A percentile compares a stretch with the other conserved stretches of the same genome.
Conservation (phyloP, 495 filamentous ascomycete species). For the Penicillium steckii region DNA sequence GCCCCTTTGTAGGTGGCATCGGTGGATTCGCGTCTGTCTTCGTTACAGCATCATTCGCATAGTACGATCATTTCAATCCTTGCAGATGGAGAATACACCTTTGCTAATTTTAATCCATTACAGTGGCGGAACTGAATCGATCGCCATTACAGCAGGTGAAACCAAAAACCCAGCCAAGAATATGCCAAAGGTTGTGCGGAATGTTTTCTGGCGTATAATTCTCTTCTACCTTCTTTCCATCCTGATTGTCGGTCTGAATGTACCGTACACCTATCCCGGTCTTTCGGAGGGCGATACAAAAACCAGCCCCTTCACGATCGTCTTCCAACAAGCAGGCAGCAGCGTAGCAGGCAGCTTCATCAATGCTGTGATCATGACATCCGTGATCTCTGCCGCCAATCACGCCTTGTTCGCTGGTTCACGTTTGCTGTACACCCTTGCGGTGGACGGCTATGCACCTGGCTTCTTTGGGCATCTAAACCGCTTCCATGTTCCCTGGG, state of each 20-base stretch:
- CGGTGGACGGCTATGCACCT: slow-evolving; percentile 46
- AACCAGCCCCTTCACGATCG: slow-evolving; percentile 54
- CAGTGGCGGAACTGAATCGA: slow-evolving; percentile 55
- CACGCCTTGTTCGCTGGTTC: slow-evolving; percentile 56
- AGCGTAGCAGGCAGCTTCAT: slow-evolving; percentile 52
- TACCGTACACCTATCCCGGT: slow-evolving; percentile 50
- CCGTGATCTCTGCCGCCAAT: slow-evolving; percentile 51
- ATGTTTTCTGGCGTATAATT: slow-evolving; percentile 54
- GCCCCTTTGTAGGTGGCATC: slow-evolving; percentile 55
- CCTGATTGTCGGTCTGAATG: slow-evolving; percentile 50
- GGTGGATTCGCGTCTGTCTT: slow-evolving; percentile 54
- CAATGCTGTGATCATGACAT: slow-evolving; percentile 57
- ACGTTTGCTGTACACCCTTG: slow-evolving; percentile 50
- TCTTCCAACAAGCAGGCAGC: slow-evolving; percentile 50
- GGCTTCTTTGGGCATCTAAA: slow-evolving; percentile 50
- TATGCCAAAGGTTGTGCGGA: slow-evolving; percentile 49
- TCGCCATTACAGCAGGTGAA: slow-evolving; percentile 56
- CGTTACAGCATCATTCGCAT: slow-evolving; percentile 52
- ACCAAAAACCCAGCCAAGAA: slow-evolving; percentile 48
- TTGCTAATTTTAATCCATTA: background rate
- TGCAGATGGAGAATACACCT: background rate
- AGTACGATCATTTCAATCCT: slow-evolving; percentile 19
- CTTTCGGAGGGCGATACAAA: slow-evolving; percentile 38
- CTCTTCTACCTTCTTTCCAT: slow-evolving; percentile 53
- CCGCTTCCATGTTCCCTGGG: slow-evolving; percentile 57